phyloP scores from a whole-genome alignment of 2,329 filamentous ascomycete species.

The Verticillium albo-atrum region DNA sequence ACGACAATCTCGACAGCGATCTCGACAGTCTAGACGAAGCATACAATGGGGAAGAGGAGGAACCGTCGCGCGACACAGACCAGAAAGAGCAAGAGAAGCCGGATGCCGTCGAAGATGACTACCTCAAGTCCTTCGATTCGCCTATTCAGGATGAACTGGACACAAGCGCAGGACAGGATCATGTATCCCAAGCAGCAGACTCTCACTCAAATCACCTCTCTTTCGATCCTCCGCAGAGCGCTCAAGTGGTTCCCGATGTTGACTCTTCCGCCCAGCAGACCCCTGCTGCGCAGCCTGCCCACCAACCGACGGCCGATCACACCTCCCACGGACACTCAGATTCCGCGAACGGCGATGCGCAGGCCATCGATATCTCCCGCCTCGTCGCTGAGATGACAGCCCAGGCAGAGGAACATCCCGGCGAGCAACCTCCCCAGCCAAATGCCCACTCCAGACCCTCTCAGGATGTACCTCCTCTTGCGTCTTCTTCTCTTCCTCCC shows the following conservation, averaged over 20 bases:
- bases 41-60: conserved; percentile 35
- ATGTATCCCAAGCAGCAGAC: conserved; percentile 42
- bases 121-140: conserved; percentile 48
- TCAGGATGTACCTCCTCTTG: conserved; percentile 20
- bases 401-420: conserved; percentile 22
- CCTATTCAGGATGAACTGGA: conserved; percentile 32
- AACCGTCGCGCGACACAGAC: conserved; percentile 21
- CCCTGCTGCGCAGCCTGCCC: conserved; percentile 9
- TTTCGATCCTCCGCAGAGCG: conserved; percentile 31
- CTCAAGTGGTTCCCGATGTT: conserved; percentile 25
- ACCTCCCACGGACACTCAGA: conserved; percentile 1
- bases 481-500: conserved; percentile 40
- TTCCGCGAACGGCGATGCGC: conserved; percentile 20
- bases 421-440: conserved; percentile 3
- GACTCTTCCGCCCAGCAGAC: conserved; percentile 20
- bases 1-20: conserved; percentile 26
- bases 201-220: conserved; percentile 35
- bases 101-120: conserved; percentile 37
- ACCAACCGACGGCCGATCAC: conserved; percentile 12
- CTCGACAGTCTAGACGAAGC: conserved; percentile 43
- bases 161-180: conserved; percentile 22
- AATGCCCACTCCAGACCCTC: conserved; percentile 1
- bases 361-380: conserved; percentile 32
- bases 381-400: conserved; percentile 37
- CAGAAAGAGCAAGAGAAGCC: conserved; percentile 20